Base-by-base conservation (phyloP, 2,329 filamentous ascomycete species). In the Claviceps sp. region DNA sequence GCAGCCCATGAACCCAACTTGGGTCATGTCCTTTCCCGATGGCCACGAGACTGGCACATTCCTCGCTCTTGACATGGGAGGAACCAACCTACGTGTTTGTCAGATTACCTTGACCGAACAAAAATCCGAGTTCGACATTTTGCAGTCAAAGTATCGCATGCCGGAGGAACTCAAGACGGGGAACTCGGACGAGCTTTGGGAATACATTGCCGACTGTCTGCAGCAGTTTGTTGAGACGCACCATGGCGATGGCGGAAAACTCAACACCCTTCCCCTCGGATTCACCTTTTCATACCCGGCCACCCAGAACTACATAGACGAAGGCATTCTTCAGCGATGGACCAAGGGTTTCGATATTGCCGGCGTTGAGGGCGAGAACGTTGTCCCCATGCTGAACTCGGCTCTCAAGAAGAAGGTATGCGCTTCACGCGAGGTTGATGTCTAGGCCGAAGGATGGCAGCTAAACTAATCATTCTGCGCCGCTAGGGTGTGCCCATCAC, bases 211-310 rank as follows among this genome's bases (percentile, higher is more conserved):
- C 65, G 89, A 95, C 69, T 95, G 89, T 66, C 74, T 96, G 53
- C 79, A 90, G 68, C 88, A 94, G 64, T 96, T 96, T 67, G 79
- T 96, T 53, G 82, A 94, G 64, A 84, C 84, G 56, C 88, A 95
- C 67, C 87, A 94, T 65, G 81, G 83, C 53, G 77, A 85, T 55
- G 69, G 78, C 52, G 65, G 72, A 47, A 76, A 81, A 57, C 63
- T 87, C 24, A 77, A 78, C 24, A 79, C 79, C 60, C 73, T 90
- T 52, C 87, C 88, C 7, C 79, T 96, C 6, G 91, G 91, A 63
- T 96, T 96, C 73, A 96, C 91, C 46, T 97, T 97, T 72, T 95
- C 88, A 4, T 96, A 95, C 67, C 91, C 91, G 2, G 90, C 89
- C 16, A 93, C 87, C 0, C 91, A 96, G 68, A 82, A 94, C 61